Conservation (phyloP, 129 eudicot species). For the Saposhnikovia divaricata region DNA sequence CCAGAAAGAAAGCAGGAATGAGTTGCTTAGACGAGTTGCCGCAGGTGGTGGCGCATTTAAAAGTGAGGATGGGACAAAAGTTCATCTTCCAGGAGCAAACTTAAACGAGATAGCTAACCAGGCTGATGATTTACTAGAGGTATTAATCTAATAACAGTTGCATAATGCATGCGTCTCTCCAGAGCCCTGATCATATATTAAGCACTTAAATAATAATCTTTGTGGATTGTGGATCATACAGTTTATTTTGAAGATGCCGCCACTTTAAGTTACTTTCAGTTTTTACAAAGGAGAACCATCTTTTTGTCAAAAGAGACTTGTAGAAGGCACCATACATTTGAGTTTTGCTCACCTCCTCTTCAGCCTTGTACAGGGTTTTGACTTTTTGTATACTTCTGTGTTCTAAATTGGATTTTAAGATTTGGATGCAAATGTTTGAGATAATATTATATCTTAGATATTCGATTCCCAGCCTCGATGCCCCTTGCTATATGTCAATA, state of each 20-base stretch:
- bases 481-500: background rate
- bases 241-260: background rate
- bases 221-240: background rate
- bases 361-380: too few relatives aligned
- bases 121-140: slow-evolving; percentile 97
- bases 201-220: background rate
- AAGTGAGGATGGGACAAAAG: slow-evolving; percentile 72
- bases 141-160: slow-evolving; percentile 12
- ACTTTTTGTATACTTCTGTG: background rate
- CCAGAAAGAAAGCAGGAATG: slow-evolving; percentile 81
- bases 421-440: background rate
- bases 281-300: background rate
- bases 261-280: background rate
- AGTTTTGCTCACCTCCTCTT: background rate
- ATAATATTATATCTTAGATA: background rate
- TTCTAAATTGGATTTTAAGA: background rate
- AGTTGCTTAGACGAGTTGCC: slow-evolving; percentile 84
- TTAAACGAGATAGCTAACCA: slow-evolving; percentile 89
- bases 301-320: background rate
- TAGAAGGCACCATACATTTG: background rate
- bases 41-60: slow-evolving; percentile 94
- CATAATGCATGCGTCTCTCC: background rate
- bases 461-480: background rate
- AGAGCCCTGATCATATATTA: background rate
- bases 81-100: slow-evolving; percentile 98